Evolutionary conservation across 192 early-diverging fungal genomes (phyloP), one percentile per base, ranked within the genome.

Genomic region (Coemansia sp.): DNA sequence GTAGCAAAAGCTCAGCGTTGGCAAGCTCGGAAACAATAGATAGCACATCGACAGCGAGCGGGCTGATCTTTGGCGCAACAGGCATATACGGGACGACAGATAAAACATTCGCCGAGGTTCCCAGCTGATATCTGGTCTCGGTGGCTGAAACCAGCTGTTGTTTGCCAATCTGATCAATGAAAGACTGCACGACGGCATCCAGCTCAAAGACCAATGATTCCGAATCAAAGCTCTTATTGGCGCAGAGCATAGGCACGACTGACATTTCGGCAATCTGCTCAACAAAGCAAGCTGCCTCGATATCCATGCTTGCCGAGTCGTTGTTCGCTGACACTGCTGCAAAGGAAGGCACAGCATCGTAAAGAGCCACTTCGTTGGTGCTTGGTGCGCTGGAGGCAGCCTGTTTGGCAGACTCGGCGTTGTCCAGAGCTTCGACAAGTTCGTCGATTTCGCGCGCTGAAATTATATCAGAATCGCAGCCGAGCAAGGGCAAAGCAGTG

Each of bases 371-470:
- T 34, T 17, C 1, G 12, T 32, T 8, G 20, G 37, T 2, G 4
- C 8, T 20, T 2, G 38, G 59, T 38, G 62, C 51, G n/a, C 15
- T 64, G 28, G 48, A n/a, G 15, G 37, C 41, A 28, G 63, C 45
- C n/a, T 48, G 34, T 11, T 39, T 8, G 20, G 68, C 51, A 35
- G 39, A 28, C 1, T 54, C 51, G 11, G 68, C 32, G 36, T 63
- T 33, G 20, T 59, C 73, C 12, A 80, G 66, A 66, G 74, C 70
- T 55, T 75, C 73, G 39, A 80, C 71, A 8, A 80, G 66, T 53
- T 71, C 69, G 63, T 75, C 70, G 35, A 80, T 80, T 11, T 80
- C 78, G 8, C 53, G 38, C 34, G 75, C 17, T 7, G 78, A 75
- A 32, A 80, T 71, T 66, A 53, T 28, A 17, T 79, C 76, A 15